These are phyloP conservation scores for Saccharomycodes ludwigii DNA, from an alignment of 805 yeast genomes.

Conservation along the genomic window DNA sequence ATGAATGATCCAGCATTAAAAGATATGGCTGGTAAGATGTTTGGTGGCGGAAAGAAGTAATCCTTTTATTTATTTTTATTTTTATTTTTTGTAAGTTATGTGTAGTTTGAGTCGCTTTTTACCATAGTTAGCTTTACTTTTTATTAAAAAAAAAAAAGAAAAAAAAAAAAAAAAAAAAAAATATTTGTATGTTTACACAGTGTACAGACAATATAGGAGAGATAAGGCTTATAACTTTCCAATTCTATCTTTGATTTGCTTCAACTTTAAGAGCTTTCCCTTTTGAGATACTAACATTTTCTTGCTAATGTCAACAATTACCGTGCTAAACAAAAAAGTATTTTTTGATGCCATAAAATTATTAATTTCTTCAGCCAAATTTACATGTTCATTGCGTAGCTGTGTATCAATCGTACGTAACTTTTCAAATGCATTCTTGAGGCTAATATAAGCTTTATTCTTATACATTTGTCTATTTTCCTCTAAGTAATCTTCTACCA, in stretches of 20 bases:
- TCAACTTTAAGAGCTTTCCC: no score
- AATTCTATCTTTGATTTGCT: no score
- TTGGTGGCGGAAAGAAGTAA: slow-evolving; percentile 34
- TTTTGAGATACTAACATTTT: no score
- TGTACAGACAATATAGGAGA: no score
- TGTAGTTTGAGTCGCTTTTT: no score
- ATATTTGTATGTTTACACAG: no score
- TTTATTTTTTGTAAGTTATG: background rate
- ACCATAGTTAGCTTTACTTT: background rate
- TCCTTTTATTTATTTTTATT: background rate
- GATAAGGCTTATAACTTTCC: no score
- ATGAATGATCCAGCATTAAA: slow-evolving; percentile 74
- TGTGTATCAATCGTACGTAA: slow-evolving; percentile 33
- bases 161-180: slow-evolving; percentile 1
- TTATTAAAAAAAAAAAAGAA: slow-evolving; percentile 2
- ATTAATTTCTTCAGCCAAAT: slow-evolving; percentile 49
- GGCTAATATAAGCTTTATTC: slow-evolving; percentile 27
- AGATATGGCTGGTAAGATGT: slow-evolving; percentile 58
- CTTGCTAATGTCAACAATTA: slow-evolving; percentile 8
- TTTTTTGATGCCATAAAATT: slow-evolving; percentile 42
- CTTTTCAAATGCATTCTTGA: slow-evolving; percentile 29
- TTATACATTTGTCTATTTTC: slow-evolving; percentile 38
- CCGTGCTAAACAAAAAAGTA: slow-evolving; percentile 19
- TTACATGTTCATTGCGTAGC: slow-evolving; percentile 45
- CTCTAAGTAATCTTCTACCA: slow-evolving; percentile 32